Conservation (phyloP, 2,329 filamentous ascomycete genomes). For the Pestalotiopsis sp. region DNA sequence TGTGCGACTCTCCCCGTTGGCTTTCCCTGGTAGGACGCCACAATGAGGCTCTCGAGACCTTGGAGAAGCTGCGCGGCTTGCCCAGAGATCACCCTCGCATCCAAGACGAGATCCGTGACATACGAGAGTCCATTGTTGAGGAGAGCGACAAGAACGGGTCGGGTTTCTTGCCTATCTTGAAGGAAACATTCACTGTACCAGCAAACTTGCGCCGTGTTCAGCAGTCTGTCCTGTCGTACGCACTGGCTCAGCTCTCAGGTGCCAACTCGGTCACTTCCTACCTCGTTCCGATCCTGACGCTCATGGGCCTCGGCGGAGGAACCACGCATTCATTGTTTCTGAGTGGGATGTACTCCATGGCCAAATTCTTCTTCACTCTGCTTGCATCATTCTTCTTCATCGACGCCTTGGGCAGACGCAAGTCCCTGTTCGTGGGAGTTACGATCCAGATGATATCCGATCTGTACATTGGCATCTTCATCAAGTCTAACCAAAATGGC, state of each 20-base stretch:
- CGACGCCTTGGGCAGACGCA: not conserved
- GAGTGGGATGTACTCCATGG: slow-evolving; percentile 32
- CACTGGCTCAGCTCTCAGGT: slow-evolving; percentile 45
- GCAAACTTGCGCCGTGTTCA: slow-evolving; percentile 43
- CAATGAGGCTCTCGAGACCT: slow-evolving; percentile 30
- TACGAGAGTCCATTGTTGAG: slow-evolving; percentile 8
- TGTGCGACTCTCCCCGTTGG: slow-evolving; percentile 42
- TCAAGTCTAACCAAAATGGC: not conserved
- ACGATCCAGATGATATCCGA: not conserved
- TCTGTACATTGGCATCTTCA: not conserved
- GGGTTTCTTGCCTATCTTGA: slow-evolving; percentile 19
- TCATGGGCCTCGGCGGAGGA: slow-evolving; percentile 35
- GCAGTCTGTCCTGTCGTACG: slow-evolving; percentile 38
- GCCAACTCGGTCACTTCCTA: slow-evolving; percentile 47
- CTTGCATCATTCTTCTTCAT: slow-evolving; percentile 1
- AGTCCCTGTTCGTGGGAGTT: slow-evolving; percentile 24
- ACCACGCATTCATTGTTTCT: slow-evolving; percentile 38
- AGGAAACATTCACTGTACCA: slow-evolving; percentile 37
- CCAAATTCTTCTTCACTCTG: slow-evolving; percentile 6
- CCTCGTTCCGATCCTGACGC: slow-evolving; percentile 41
- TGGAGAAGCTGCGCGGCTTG: slow-evolving; percentile 33
- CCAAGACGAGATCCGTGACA: slow-evolving; percentile 24
- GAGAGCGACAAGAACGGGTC: slow-evolving; percentile 4
- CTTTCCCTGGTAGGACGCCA: slow-evolving; percentile 54
- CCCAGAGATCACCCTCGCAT: slow-evolving; percentile 31